These are phyloP conservation scores for Pseudoneurospora amorphoporcata DNA, from an alignment of 495 filamentous ascomycete genomes.

Conservation along the genomic window DNA sequence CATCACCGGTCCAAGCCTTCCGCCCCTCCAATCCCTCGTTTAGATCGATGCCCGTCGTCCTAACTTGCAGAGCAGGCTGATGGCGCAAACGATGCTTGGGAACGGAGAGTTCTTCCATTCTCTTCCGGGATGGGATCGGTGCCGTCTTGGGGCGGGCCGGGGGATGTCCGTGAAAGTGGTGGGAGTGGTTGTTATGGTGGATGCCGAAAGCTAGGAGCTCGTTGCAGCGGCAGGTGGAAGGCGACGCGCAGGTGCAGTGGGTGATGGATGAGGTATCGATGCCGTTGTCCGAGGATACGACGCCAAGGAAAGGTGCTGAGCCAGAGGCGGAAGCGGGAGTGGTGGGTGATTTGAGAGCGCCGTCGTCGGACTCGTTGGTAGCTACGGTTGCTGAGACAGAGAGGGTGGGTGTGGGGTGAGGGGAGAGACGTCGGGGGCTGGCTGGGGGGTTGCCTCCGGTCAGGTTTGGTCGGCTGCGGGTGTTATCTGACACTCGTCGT, in stretches of 20 bases:
- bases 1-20: background rate
- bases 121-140: background rate
- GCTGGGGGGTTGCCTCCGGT: background rate
- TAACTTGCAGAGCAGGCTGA: constrained; percentile 8
- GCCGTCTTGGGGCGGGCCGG: background rate
- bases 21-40: background rate
- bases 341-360: background rate
- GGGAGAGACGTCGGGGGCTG: background rate
- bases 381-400: background rate
- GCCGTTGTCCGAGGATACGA: background rate
- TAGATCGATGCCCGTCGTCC: constrained; percentile 1
- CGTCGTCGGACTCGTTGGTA: background rate
- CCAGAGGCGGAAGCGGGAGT: background rate
- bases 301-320: background rate
- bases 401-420: background rate
- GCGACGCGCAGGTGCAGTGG: constrained; percentile 1
- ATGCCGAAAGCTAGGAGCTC: background rate
- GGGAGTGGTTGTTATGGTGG: background rate
- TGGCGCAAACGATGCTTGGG: background rate
- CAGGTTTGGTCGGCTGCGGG: background rate
- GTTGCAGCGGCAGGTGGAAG: background rate
- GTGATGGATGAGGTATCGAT: background rate
- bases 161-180: background rate
- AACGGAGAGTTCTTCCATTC: background rate
- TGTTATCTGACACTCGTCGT: background rate